Conservation (phyloP, 148 eudicot species). For the Oxyria digyna region DNA sequence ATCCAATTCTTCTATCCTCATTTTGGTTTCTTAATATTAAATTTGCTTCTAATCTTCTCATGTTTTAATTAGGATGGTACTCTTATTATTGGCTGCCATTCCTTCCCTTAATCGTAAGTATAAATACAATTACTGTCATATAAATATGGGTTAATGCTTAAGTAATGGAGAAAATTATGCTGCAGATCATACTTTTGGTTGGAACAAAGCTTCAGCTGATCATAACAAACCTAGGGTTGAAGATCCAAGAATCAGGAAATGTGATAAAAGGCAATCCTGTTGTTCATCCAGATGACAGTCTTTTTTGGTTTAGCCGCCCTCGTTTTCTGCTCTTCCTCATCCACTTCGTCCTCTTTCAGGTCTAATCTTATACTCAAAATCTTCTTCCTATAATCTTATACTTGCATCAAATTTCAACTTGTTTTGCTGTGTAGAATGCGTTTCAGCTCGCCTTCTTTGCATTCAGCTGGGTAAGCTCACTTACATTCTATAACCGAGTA, state of each 20-base stretch:
- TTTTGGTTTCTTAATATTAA: neutral
- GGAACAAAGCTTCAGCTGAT: slow-evolving; percentile 44
- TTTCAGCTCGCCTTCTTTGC: slow-evolving; percentile 30
- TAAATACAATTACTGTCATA: neutral
- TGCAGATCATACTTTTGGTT: slow-evolving; percentile 36
- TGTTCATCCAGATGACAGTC: slow-evolving; percentile 36
- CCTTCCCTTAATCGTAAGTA: slow-evolving; percentile 12
- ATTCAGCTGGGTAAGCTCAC: slow-evolving; percentile 24
- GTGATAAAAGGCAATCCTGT: slow-evolving; percentile 30
- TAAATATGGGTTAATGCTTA: neutral
- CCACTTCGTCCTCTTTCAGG: slow-evolving; percentile 35
- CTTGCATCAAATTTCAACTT: neutral
- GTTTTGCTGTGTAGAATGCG: slow-evolving; percentile 18
- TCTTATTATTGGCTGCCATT: slow-evolving; percentile 11
- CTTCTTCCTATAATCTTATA: neutral
- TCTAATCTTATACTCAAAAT: neutral
- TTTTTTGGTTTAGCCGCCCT: slow-evolving; percentile 45
- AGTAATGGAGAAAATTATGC: neutral
- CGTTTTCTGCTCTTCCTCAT: slow-evolving; percentile 35
- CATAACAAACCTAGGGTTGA: slow-evolving; percentile 35
- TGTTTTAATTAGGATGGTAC: slow-evolving; percentile 5
- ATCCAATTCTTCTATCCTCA: neutral
- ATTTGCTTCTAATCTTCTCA: neutral
- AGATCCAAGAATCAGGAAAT: slow-evolving; percentile 28
- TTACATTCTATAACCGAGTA: neutral